These are phyloP conservation scores for Aureobasidium sp. DNA, from an alignment of 2,329 filamentous ascomycete genomes.

Conservation along the genomic window DNA sequence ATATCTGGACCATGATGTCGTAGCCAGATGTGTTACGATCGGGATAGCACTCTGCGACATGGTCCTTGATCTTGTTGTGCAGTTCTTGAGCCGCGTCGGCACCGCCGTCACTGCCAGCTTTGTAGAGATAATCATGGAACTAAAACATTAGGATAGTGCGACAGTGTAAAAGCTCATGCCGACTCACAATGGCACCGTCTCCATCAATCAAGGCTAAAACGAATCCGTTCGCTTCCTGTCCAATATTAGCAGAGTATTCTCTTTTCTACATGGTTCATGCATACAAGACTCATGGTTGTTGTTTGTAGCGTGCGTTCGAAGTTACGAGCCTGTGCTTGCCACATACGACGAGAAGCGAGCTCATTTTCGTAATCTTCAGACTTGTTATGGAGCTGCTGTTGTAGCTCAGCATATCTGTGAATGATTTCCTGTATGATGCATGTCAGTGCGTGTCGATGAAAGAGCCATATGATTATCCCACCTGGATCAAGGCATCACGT, in stretches of 20 bases:
- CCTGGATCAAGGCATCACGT: slow-evolving; percentile 26
- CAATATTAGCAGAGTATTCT: neutral
- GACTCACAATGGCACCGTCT: slow-evolving; percentile 41
- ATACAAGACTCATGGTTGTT: slow-evolving; percentile 1
- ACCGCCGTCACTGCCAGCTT: slow-evolving; percentile 35
- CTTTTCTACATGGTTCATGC: neutral
- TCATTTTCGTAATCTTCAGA: slow-evolving; percentile 33
- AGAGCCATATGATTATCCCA: neutral
- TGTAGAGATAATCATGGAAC: slow-evolving; percentile 41
- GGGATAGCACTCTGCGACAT: slow-evolving; percentile 36
- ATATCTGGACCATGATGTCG: slow-evolving; percentile 41
- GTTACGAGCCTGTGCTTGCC: slow-evolving; percentile 25
- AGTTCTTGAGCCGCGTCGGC: slow-evolving; percentile 41
- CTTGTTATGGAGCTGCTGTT: slow-evolving; percentile 28
- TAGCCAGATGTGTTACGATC: slow-evolving; percentile 34
- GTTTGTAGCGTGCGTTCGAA: slow-evolving; percentile 4
- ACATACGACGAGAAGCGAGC: slow-evolving; percentile 29
- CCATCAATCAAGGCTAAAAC: slow-evolving; percentile 43
- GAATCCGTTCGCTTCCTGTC: slow-evolving; percentile 34
- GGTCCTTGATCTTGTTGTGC: slow-evolving; percentile 34
- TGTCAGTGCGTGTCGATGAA: neutral
- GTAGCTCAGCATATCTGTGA: slow-evolving; percentile 27
- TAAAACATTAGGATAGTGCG: slow-evolving; percentile 17
- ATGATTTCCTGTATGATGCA: slow-evolving; percentile 23
- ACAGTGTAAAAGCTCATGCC: neutral